These are phyloP conservation scores for Pterocarpus santalinus DNA, from an alignment of 306 rosid genomes.

Conservation along the genomic window DNA sequence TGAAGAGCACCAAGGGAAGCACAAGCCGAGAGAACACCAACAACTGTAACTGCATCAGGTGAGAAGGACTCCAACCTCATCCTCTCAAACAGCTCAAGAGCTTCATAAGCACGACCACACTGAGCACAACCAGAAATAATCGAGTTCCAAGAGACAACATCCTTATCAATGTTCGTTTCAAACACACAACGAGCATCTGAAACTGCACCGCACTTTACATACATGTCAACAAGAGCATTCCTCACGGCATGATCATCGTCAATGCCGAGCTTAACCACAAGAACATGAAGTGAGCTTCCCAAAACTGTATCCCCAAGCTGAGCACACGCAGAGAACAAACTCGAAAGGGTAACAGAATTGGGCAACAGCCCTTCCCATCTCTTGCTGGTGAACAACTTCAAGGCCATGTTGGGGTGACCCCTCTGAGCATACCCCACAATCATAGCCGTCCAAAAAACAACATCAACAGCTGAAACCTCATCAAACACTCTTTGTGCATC, in stretches of 20 bases:
- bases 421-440: conserved; percentile 76
- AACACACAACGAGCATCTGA: conserved; percentile 62
- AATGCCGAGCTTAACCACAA: conserved; percentile 61
- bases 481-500: conserved; percentile 73
- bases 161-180: conserved; percentile 56
- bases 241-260: conserved; percentile 57
- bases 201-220: conserved; percentile 66
- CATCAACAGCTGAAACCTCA: conserved; percentile 55
- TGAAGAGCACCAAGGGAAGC: conserved; percentile 69
- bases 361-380: conserved; percentile 61
- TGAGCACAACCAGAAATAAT: conserved; percentile 77
- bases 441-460: conserved; percentile 89
- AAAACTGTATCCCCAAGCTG: conserved; percentile 48
- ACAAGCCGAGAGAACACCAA: conserved; percentile 69
- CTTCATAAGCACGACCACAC: conserved; percentile 62
- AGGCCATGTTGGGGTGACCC: conserved; percentile 62
- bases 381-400: conserved; percentile 58
- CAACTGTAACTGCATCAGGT: conserved; percentile 77
- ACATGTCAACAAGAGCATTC: conserved; percentile 79
- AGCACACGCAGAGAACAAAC: conserved; percentile 79
- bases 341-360: conserved; percentile 69
- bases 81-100: conserved; percentile 63
- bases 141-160: conserved; percentile 78
- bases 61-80: conserved; percentile 60
- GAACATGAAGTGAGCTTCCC: conserved; percentile 70